Evolutionary conservation across 2,329 filamentous ascomycete species (phyloP).

Genomic region (Cercospora sesami): DNA sequence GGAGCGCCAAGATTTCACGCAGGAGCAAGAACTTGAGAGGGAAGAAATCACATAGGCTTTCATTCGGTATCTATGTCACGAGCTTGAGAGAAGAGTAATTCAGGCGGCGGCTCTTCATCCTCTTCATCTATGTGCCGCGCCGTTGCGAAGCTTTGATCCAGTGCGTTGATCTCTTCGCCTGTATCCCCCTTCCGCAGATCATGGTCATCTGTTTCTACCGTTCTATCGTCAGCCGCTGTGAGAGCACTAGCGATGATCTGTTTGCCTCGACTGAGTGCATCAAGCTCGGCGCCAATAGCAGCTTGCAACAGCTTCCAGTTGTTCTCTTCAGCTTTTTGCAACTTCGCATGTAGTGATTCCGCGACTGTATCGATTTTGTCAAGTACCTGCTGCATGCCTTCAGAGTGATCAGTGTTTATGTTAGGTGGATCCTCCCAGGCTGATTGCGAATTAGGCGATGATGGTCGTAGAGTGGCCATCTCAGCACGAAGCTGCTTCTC

Average conservation of each 20-base stretch:
- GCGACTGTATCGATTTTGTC: slow-evolving; percentile 59
- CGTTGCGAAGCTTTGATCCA: slow-evolving; percentile 39
- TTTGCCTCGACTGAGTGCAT: slow-evolving; percentile 64
- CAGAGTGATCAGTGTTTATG: slow-evolving; percentile 24
- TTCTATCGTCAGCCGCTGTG: slow-evolving; percentile 10
- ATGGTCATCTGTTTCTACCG: slow-evolving; percentile 12
- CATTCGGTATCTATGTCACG: slow-evolving; percentile 35
- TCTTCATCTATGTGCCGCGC: slow-evolving; percentile 36
- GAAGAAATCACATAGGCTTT: background rate
- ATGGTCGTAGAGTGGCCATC: slow-evolving; percentile 46
- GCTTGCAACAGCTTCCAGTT: slow-evolving; percentile 75
- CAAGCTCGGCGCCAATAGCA: slow-evolving; percentile 71
- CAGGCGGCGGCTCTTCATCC: slow-evolving; percentile 50
- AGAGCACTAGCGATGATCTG: slow-evolving; percentile 53
- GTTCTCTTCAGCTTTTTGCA: slow-evolving; percentile 59
- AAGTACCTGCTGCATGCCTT: slow-evolving; percentile 45
- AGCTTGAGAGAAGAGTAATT: slow-evolving; percentile 51
- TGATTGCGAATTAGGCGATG: slow-evolving; percentile 28
- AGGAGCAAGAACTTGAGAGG: background rate
- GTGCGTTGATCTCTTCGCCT: slow-evolving; percentile 34
- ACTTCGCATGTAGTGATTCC: slow-evolving; percentile 54
- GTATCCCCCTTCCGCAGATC: slow-evolving; percentile 18
- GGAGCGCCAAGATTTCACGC: background rate
- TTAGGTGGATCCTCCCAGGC: slow-evolving; percentile 35
- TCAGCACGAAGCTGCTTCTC: slow-evolving; percentile 62